Conservation (phyloP, 192 early-diverging fungal species). For the Coemansia sp. region DNA sequence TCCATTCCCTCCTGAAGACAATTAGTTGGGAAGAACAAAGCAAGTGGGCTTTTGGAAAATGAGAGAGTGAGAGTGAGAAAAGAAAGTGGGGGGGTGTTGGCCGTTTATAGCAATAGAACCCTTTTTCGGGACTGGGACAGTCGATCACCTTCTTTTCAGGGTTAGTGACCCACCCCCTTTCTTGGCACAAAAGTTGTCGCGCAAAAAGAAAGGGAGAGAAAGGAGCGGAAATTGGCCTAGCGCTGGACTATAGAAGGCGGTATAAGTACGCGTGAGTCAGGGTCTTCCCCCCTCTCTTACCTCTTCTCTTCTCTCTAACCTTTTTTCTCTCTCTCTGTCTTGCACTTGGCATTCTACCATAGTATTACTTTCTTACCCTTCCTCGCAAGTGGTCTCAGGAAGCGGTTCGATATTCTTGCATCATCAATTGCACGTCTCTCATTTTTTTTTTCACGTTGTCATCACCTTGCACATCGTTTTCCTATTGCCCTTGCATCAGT, state of each 20-base stretch:
- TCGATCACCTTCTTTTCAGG: neutral
- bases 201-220: neutral
- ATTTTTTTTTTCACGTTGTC: neutral
- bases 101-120: slow-evolving; percentile 2
- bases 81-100: neutral
- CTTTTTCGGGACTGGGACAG: slow-evolving; percentile 10
- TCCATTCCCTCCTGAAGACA: neutral
- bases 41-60: neutral
- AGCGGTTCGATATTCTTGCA: slow-evolving; percentile 6
- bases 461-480: neutral
- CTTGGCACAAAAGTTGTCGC: neutral
- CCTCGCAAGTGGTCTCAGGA: neutral
- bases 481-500: slow-evolving; percentile 5
- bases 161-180: slow-evolving; percentile 1
- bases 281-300: neutral
- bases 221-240: slow-evolving; percentile 8
- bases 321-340: neutral
- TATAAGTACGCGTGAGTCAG: slow-evolving; percentile 8
- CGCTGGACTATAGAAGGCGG: neutral
- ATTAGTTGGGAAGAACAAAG: slow-evolving; percentile 5
- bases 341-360: slow-evolving; percentile 2
- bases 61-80: neutral
- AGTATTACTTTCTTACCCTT: neutral
- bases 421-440: neutral
- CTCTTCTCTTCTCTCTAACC: neutral